Base-by-base conservation (phyloP, 1,139 yeast species). In the Debaryomyces coudertii region DNA sequence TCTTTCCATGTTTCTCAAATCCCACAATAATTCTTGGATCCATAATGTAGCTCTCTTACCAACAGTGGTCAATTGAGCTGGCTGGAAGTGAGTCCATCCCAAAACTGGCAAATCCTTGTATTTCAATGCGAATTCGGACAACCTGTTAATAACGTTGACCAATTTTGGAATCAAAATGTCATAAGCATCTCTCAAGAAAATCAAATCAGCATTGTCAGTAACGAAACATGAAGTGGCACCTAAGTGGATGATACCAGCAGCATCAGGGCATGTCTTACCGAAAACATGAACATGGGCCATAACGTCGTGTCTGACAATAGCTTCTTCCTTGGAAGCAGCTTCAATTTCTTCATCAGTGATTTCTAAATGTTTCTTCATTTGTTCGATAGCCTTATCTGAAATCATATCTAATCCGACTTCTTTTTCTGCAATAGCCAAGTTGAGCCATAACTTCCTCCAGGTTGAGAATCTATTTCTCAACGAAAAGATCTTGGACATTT, bases 31-130 rank as follows among this genome's bases (percentile, higher is more conserved):
- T 70, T 93, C 99, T 76, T 93, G 99, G 60, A 95, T 78, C 99
- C 99, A 93, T 62, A 93, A 77, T 42, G 97, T 90, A 47, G 96
- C 96, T 74, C 99, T 87, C 79, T 93, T 93, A 65, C 99, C 99
- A 52, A 93, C 96, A 37, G 99, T 93, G 53, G 98, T 92, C 65
- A 95, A 82, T 76, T 93, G 99, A 47, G 99, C 99, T 16, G 99
- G 99, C 75, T 93, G 99, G 82, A 93, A 93, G 71, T 93, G 99
- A 49, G 99, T 93, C 97, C 98, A 93, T 34, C 99, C 99, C 56
- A 93, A 81, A 41, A 92, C 97, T 38, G 99, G 99, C 70, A 90
- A 72, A 68, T 93, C 98, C 76, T 93, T 93, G 77, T 93, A 83
- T 67, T 88, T 83, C 54, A 90, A 64, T 43, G 99, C 98, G 69